Percentiles rank a stretch among this genome's conserved stretches.
These are phyloP conservation scores for Aegle marmelos DNA, from an alignment of 345 rosid species.

Conservation along the genomic window DNA sequence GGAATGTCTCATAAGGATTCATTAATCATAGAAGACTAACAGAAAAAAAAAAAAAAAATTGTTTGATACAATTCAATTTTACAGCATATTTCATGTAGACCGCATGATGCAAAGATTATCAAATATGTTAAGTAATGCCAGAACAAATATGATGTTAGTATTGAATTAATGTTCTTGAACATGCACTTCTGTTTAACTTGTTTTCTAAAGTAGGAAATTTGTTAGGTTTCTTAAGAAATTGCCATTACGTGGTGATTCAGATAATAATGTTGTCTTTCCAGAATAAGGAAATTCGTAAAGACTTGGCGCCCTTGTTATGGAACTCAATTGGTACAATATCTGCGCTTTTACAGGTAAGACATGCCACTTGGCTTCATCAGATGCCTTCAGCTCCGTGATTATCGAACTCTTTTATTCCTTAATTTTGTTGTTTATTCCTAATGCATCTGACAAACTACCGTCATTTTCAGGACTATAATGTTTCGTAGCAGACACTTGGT, in stretches of 20 bases:
- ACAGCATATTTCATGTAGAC: neutral
- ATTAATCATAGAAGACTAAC: neutral
- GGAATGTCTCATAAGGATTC: neutral
- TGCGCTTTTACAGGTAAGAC: slow-evolving; percentile 42
- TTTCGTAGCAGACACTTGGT: neutral
- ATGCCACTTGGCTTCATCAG: neutral
- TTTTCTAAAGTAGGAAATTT: slow-evolving; percentile 21
- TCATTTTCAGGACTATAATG: neutral
- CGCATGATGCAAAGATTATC: neutral
- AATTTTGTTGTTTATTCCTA: neutral
- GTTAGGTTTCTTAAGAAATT: neutral
- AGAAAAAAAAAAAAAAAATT: neutral
- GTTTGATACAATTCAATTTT: neutral
- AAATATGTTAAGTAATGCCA: neutral
- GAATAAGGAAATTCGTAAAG: slow-evolving; percentile 30
- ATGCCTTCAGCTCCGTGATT: neutral
- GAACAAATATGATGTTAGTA: neutral
- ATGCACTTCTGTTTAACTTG: neutral
- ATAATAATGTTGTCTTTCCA: slow-evolving; percentile 11
- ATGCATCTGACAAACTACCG: neutral
- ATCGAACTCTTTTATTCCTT: neutral
- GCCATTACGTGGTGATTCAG: neutral
- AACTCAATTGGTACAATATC: slow-evolving; percentile 40
- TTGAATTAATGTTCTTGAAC: neutral
- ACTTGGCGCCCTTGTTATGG: slow-evolving; percentile 55